Evolutionary conservation across 2,329 filamentous ascomycete species (phyloP).

Genomic region (Clonostachys byssicola): DNA sequence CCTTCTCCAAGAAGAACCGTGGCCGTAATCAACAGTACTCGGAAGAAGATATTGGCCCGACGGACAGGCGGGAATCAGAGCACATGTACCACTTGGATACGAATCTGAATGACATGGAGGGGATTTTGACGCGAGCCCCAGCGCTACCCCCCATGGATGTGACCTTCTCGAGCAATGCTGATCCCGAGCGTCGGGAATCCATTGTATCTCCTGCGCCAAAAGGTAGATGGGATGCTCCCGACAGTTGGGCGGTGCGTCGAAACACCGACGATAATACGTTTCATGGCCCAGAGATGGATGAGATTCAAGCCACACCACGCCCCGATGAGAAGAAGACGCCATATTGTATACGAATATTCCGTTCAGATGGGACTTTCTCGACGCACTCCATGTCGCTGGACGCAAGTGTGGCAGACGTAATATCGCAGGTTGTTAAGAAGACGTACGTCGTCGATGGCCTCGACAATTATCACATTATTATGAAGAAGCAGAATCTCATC

Average conservation of each 20-base stretch:
- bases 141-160: slow-evolving; percentile 69
- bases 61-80: slow-evolving; percentile 49
- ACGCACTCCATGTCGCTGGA: slow-evolving; percentile 83
- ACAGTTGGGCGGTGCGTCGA: slow-evolving; percentile 91
- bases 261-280: slow-evolving; percentile 60
- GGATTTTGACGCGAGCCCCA: slow-evolving; percentile 71
- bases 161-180: slow-evolving; percentile 38
- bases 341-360: slow-evolving; percentile 94
- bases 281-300: slow-evolving; percentile 59
- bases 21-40: slow-evolving; percentile 43
- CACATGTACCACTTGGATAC: slow-evolving; percentile 78
- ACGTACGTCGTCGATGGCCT: slow-evolving; percentile 86
- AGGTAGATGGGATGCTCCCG: slow-evolving; percentile 85
- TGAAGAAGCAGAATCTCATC: slow-evolving; percentile 88
- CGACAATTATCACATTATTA: slow-evolving; percentile 92
- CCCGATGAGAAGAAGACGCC: slow-evolving; percentile 71
- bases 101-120: slow-evolving; percentile 86
- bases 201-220: slow-evolving; percentile 27
- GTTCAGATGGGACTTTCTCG: slow-evolving; percentile 88
- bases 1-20: slow-evolving; percentile 54
- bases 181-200: slow-evolving; percentile 34
- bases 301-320: slow-evolving; percentile 60
- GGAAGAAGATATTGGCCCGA: slow-evolving; percentile 57
- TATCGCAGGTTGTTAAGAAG: slow-evolving; percentile 90
- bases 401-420: slow-evolving; percentile 80